Percentiles rank a stretch among this genome's conserved stretches.
phyloP scores from a whole-genome alignment of 805 yeast species.

The Saccharomycopsis sp. region DNA sequence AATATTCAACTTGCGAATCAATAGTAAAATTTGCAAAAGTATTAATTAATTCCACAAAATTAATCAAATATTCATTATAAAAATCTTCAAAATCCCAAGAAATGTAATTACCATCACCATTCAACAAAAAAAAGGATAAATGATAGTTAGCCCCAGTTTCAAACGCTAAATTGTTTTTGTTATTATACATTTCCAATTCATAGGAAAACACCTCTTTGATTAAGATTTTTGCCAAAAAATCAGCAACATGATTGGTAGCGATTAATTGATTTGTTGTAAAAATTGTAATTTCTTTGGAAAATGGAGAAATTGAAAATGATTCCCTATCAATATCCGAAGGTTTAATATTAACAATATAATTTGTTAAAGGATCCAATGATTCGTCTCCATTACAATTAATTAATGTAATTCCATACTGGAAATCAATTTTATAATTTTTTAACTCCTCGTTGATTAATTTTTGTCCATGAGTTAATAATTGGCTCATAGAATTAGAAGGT shows the following conservation, averaged over 20 bases:
- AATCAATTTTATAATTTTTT: constrained; percentile 20
- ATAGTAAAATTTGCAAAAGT: constrained; percentile 61
- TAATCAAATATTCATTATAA: constrained; percentile 38
- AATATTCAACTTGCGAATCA: constrained; percentile 71
- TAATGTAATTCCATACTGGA: constrained; percentile 25
- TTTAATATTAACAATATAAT: constrained; percentile 31
- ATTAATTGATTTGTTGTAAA: constrained; percentile 29
- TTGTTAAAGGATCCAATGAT: constrained; percentile 22
- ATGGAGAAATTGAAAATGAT: constrained; percentile 27
- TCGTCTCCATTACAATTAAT: constrained; percentile 18
- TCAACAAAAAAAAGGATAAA: constrained; percentile 62
- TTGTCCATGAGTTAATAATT: constrained; percentile 29
- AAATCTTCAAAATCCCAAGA: constrained; percentile 65
- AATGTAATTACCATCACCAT: constrained; percentile 57
- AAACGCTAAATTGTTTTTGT: constrained; percentile 7
- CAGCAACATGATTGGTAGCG: constrained; percentile 38
- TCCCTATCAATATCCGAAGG: constrained; percentile 23
- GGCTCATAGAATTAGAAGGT: constrained; percentile 25
- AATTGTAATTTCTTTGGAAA: constrained; percentile 24
- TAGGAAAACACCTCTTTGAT: constrained; percentile 24
- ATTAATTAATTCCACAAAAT: constrained; percentile 42
- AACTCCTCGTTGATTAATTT: constrained; percentile 19
- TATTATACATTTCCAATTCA: constrained; percentile 22
- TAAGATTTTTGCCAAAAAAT: constrained; percentile 29
- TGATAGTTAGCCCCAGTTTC: constrained; percentile 50